Evolutionary conservation across 73 alveolate species (phyloP).

Genomic region (Tetrahymena malaccensis): DNA sequence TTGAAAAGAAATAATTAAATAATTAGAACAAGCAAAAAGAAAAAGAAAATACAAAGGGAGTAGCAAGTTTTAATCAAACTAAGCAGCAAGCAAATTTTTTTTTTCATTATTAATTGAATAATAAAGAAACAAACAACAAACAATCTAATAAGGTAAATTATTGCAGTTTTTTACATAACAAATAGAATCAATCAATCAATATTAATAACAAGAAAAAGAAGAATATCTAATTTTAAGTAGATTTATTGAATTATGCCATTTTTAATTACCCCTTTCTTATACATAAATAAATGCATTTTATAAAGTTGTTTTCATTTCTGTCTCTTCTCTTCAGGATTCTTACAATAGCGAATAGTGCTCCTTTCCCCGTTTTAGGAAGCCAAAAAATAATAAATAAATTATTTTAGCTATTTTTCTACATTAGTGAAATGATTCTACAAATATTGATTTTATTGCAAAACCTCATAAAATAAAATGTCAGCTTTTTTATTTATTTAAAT

Average conservation of each 20-base stretch:
- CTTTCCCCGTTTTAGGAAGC: neutral
- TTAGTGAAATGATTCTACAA: neutral
- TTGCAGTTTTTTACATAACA: neutral
- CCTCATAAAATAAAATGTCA: neutral
- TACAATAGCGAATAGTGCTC: neutral
- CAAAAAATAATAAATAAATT: no score
- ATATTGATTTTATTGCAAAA: neutral
- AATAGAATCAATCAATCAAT: neutral
- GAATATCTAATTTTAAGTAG: neutral
- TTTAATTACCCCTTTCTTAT: neutral
- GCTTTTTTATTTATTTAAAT: neutral
- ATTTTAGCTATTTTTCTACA: neutral
- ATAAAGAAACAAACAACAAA: neutral
- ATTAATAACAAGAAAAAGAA: neutral
- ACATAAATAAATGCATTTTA: neutral
- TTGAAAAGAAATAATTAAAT: neutral
- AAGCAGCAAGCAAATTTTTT: neutral
- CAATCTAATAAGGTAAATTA: neutral
- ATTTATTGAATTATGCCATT: neutral
- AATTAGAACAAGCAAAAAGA: neutral
- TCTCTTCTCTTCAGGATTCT: neutral
- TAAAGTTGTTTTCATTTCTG: neutral
- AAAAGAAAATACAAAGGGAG: neutral
- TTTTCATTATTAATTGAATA: neutral
- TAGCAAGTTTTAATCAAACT: neutral